These are phyloP conservation scores for Extremus antarcticus DNA, from an alignment of 495 filamentous ascomycete species.

Conservation along the genomic window DNA sequence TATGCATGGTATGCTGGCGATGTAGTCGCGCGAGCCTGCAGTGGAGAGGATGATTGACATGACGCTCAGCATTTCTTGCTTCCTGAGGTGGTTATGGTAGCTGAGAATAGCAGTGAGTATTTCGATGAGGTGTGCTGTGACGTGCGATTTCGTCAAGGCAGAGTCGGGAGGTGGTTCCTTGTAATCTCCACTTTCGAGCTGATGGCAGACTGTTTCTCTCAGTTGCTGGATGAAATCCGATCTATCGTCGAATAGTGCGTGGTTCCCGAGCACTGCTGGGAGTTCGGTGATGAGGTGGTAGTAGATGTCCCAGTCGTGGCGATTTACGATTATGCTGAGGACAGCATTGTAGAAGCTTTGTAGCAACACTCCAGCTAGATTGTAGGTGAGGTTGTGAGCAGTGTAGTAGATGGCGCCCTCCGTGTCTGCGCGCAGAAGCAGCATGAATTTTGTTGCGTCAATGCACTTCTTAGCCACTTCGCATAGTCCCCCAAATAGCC, in stretches of 20 bases:
- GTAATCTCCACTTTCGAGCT: slow-evolving; percentile 62
- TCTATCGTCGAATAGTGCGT: slow-evolving; percentile 65
- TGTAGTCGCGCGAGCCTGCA: slow-evolving; percentile 72
- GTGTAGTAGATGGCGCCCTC: slow-evolving; percentile 38
- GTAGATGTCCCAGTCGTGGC: slow-evolving; percentile 87
- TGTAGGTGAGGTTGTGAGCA: slow-evolving; percentile 34
- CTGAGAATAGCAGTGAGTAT: slow-evolving; percentile 72
- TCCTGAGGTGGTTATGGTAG: slow-evolving; percentile 75
- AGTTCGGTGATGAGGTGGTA: slow-evolving; percentile 80
- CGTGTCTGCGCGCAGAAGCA: slow-evolving; percentile 43
- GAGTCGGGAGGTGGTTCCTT: slow-evolving; percentile 63
- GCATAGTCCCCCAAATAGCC: slow-evolving; percentile 29
- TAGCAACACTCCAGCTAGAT: slow-evolving; percentile 27
- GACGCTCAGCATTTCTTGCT: slow-evolving; percentile 77
- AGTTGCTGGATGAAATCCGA: slow-evolving; percentile 63
- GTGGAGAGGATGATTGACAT: slow-evolving; percentile 75
- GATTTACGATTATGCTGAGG: slow-evolving; percentile 51
- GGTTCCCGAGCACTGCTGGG: slow-evolving; percentile 80
- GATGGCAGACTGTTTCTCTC: slow-evolving; percentile 67
- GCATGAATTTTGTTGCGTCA: slow-evolving; percentile 43
- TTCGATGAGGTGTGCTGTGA: slow-evolving; percentile 79
- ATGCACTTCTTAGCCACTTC: slow-evolving; percentile 41
- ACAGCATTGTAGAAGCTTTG: slow-evolving; percentile 8
- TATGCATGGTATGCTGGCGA: slow-evolving; percentile 71
- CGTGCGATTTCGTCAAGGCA: slow-evolving; percentile 75